These are phyloP conservation scores for Leucocoprinus sp. DNA, from an alignment of 768 basidiomycete genomes.

Conservation along the genomic window DNA sequence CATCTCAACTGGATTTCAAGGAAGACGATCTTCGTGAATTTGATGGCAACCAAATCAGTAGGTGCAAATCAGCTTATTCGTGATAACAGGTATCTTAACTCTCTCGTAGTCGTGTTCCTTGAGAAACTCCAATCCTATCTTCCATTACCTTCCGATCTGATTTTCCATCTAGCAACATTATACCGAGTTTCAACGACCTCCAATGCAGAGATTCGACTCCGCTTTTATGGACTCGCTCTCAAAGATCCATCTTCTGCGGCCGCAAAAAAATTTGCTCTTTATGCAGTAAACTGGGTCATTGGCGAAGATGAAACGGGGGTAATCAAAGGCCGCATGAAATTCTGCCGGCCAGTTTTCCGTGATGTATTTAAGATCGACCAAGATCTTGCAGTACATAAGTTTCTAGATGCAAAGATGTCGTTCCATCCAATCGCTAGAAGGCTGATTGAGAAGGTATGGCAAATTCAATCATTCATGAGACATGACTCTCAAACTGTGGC, in stretches of 20 bases:
- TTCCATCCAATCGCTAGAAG: constrained; percentile 77
- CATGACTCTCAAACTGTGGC: not conserved
- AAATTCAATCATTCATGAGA: not conserved
- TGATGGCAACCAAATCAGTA: constrained; percentile 72
- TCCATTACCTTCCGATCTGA: constrained; percentile 51
- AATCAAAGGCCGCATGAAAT: constrained; percentile 80
- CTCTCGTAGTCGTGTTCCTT: constrained; percentile 65
- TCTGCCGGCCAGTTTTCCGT: constrained; percentile 64
- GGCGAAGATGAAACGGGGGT: constrained; percentile 52
- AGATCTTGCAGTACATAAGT: constrained; percentile 43
- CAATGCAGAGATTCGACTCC: constrained; percentile 71
- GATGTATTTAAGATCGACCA: constrained; percentile 45
- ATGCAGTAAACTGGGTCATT: constrained; percentile 62
- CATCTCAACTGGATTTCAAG: constrained; percentile 45
- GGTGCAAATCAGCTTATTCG: constrained; percentile 13
- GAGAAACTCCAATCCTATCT: constrained; percentile 62
- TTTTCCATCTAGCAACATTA: constrained; percentile 53
- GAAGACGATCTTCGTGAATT: constrained; percentile 53
- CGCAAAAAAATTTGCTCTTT: constrained; percentile 40
- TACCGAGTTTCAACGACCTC: constrained; percentile 38
- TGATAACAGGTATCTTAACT: not conserved
- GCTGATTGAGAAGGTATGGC: constrained; percentile 63
- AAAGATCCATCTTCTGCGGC: constrained; percentile 36
- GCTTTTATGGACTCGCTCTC: constrained; percentile 72
- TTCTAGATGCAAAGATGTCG: constrained; percentile 33